Evolutionary conservation across 495 filamentous ascomycete species (phyloP), one percentile per base, ranked within the genome.

Genomic region (Sabuloglossum arenarium): DNA sequence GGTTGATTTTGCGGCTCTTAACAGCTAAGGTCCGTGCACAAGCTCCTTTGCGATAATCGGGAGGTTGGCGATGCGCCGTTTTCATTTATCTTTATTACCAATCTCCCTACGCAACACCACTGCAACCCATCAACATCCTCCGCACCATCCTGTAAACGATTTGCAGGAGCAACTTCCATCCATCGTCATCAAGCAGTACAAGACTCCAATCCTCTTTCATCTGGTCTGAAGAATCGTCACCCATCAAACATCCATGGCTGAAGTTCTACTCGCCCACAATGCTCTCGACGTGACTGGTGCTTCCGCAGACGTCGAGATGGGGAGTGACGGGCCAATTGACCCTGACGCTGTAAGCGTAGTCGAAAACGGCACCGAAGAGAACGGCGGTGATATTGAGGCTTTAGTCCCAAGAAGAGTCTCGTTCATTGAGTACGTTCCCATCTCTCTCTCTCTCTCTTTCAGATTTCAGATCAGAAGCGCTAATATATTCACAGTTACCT

Each of bases 401-500:
- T 27, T 10, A 16, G 29, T 39, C 27, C n/a, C 28, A 19, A 11
- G 1, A 25, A 30, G 37, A 31, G 31, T 43, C 4, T 54, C 29
- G 3, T 54, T 54, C 25, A 12, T 54, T n/a, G 53, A 54, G 53
- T 54, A 16, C 6, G 49, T 53, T 29, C 14, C 23, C 23, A 0
- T 0, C 4, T 5, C 11, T 34, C 49, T 53, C 0, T 21, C 47
- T 16, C 5, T 28, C 3, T 21, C 21, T 9, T 54, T 21, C 9
- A 12, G 8, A n/a, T 14, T 21, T 34, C 1, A 19, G 29, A 19
- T 8, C 24, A 2, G 47, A 11, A 46, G 42, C 25, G 14, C 47
- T 51, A 16, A 29, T 29, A 49, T 25, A 16, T 19, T 3, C 6
- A 28, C 29, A 59, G 57, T 55, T 83, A 81, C 65, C 74, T 95